phyloP scores from a whole-genome alignment of 2,329 filamentous ascomycete genomes.

The Aureobasidium lini region DNA sequence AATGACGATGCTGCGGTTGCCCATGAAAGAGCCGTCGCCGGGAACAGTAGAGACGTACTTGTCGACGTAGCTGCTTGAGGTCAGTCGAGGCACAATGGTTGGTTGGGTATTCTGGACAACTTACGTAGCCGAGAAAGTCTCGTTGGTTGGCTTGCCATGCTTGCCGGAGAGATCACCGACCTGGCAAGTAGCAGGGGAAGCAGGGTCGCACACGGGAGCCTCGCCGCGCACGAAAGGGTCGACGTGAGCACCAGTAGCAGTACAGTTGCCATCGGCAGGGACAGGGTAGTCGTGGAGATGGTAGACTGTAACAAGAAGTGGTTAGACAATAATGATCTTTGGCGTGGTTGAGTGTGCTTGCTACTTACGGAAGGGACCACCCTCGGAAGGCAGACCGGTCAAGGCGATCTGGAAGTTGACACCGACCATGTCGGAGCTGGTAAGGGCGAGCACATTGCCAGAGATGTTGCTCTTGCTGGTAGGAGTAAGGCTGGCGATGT shows the following conservation, averaged over 20 bases:
- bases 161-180: conserved; percentile 73
- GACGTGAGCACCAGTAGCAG: conserved; percentile 57
- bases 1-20: conserved; percentile 48
- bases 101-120: not conserved
- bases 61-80: conserved; percentile 37
- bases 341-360: too few species aligned
- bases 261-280: conserved; percentile 61
- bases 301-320: conserved; percentile 41
- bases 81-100: not conserved
- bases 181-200: conserved; percentile 58
- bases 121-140: conserved; percentile 21
- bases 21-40: conserved; percentile 41
- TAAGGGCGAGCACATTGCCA: conserved; percentile 29
- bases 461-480: conserved; percentile 23
- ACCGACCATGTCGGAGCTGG: conserved; percentile 30
- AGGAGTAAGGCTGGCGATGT: conserved; percentile 31
- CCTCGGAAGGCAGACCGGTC: conserved; percentile 32
- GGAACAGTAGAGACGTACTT: conserved; percentile 40
- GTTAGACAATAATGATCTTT: too few species aligned
- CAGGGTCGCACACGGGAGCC: conserved; percentile 50
- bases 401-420: conserved; percentile 35
- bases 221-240: conserved; percentile 64
- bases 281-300: conserved; percentile 64
- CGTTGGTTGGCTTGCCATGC: conserved; percentile 50
- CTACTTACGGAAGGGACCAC: conserved; percentile 36